These are phyloP conservation scores for Exophiala dermatitidis DNA, from an alignment of 2,329 filamentous ascomycete species.

Conservation along the genomic window DNA sequence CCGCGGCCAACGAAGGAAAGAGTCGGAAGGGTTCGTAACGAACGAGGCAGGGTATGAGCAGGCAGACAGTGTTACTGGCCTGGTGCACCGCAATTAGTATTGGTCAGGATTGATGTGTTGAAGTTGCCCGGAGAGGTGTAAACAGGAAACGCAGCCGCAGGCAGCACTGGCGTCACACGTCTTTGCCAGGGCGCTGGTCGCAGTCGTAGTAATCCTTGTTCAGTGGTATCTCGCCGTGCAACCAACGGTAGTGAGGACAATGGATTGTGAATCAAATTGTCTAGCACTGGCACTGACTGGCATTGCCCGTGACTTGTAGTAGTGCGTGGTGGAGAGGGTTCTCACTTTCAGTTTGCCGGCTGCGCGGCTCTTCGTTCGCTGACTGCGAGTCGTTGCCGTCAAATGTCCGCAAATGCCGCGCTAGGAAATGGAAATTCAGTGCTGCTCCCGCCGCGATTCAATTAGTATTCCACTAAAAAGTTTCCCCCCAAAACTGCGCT, in stretches of 20 bases:
- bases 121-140: background rate
- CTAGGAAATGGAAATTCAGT: constrained; percentile 21
- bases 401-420: constrained; percentile 14
- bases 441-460: background rate
- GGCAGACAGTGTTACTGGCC: background rate
- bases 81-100: background rate
- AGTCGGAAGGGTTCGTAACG: constrained; percentile 2
- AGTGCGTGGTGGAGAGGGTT: background rate
- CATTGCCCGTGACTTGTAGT: no score
- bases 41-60: background rate
- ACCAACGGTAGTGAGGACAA: no score
- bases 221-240: no score
- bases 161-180: background rate
- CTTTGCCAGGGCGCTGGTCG: no score
- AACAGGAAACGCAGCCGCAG: background rate
- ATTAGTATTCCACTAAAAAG: no score
- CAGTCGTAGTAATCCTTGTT: no score
- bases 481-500: no score
- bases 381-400: background rate
- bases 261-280: no score
- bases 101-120: background rate
- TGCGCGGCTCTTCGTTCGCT: background rate
- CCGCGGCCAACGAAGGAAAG: background rate
- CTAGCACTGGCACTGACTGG: no score
- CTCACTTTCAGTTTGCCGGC: background rate